Conservation (phyloP, 2,329 filamentous ascomycete species). For the Coniochaeta sp. region DNA sequence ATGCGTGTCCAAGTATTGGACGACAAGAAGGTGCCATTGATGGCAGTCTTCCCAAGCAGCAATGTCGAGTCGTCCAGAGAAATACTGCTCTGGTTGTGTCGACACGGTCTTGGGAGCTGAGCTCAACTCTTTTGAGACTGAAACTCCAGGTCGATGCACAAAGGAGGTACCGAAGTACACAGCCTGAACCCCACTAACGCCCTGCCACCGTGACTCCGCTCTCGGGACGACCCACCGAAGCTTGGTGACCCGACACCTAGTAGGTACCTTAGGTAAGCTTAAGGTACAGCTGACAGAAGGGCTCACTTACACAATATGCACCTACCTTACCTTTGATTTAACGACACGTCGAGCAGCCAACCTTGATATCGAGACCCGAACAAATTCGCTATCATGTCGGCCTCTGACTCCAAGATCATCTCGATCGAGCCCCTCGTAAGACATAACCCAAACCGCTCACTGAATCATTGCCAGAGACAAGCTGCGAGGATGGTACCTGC, state of each 20-base stretch:
- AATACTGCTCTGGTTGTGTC: too few relatives aligned
- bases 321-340: not conserved
- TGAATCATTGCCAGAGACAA: not conserved
- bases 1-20: too few relatives aligned
- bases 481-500: not conserved
- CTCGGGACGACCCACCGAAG: not conserved
- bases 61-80: too few relatives aligned
- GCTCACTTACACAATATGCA: not conserved
- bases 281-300: not conserved
- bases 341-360: not conserved
- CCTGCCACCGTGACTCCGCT: too few relatives aligned
- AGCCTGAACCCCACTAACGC: too few relatives aligned
- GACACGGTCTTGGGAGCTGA: too few relatives aligned
- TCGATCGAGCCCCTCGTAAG: constrained; percentile 16
- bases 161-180: too few relatives aligned
- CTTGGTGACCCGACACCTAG: not conserved
- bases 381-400: not conserved
- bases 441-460: not conserved
- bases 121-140: too few relatives aligned
- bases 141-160: too few relatives aligned
- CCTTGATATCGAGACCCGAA: not conserved
- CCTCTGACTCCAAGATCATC: constrained; percentile 9
- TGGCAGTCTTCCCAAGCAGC: too few relatives aligned
- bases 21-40: too few relatives aligned
- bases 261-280: too few relatives aligned